Percentiles rank a stretch among this genome's conserved stretches.
These are phyloP conservation scores for Cinnamomum chago DNA, from an alignment of 164 flowering plant genomes.

Conservation along the genomic window DNA sequence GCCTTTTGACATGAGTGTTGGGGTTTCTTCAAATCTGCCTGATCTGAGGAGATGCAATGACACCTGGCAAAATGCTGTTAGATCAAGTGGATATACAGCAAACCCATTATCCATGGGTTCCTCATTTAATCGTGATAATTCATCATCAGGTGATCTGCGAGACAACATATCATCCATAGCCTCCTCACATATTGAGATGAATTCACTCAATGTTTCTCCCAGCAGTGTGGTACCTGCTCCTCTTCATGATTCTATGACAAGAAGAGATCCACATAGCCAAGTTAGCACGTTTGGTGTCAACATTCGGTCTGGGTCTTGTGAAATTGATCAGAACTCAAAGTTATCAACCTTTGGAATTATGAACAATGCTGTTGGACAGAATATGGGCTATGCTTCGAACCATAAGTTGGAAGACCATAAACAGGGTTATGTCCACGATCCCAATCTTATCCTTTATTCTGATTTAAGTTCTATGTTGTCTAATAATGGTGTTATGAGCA, in stretches of 20 bases:
- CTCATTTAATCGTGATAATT: constrained; percentile 20
- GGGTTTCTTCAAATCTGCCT: constrained; percentile 31
- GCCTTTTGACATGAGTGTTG: constrained; percentile 17
- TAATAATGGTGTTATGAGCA: constrained; percentile 18
- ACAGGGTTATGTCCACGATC: constrained; percentile 16
- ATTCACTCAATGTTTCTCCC: constrained; percentile 26
- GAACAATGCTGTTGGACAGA: constrained; percentile 8
- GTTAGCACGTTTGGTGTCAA: constrained; percentile 19
- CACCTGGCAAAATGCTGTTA: constrained; percentile 46
- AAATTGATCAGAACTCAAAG: constrained; percentile 13
- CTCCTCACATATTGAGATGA: constrained; percentile 23
- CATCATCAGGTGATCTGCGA: constrained; percentile 20
- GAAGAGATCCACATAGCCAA: constrained; percentile 32
- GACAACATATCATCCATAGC: constrained; percentile 28
- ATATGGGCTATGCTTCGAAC: constrained; percentile 16
- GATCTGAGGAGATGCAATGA: constrained; percentile 37
- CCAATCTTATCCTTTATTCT: constrained; percentile 27
- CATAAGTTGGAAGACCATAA: constrained; percentile 36
- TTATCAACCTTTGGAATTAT: constrained; percentile 15
- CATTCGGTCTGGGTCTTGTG: constrained; percentile 16
- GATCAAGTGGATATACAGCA: constrained; percentile 29
- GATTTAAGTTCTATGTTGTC: constrained; percentile 22
- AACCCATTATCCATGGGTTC: constrained; percentile 28
- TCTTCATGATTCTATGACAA: constrained; percentile 20
- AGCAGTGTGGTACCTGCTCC: constrained; percentile 18